Conservation (phyloP, 208 protist genomes). For the Porcisia deanei region DNA sequence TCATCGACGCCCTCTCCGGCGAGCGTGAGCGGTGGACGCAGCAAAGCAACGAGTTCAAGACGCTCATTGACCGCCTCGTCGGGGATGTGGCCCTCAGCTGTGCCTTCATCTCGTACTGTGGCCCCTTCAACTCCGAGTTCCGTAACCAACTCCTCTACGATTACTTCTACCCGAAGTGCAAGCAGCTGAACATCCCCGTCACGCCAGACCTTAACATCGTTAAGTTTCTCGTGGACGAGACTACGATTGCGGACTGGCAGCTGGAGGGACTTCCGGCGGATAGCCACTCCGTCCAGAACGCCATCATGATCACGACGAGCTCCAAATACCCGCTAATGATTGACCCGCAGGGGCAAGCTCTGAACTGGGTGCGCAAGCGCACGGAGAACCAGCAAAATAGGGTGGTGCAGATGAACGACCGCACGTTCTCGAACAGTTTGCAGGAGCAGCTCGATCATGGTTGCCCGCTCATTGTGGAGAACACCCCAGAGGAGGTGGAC, state of each 20-base stretch:
- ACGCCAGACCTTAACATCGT: conserved; percentile 95
- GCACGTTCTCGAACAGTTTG: conserved; percentile 92
- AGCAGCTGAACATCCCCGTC: conserved; percentile 90
- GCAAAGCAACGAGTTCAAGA: conserved; percentile 97
- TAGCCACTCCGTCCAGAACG: conserved; percentile 99
- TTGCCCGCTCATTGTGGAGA: conserved; percentile 95
- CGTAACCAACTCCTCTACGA: conserved; percentile 93
- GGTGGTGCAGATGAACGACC: conserved; percentile 94
- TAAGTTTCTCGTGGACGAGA: conserved; percentile 96
- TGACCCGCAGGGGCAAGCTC: conserved; percentile 98
- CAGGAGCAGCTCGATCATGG: conserved; percentile 95
- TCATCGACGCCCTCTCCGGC: conserved; percentile 97
- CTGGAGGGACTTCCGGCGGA: conserved; percentile 98
- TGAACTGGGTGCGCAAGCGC: conserved; percentile 95
- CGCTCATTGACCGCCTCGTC: conserved; percentile 94
- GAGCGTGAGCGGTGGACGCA: conserved; percentile 97
- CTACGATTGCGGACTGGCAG: conserved; percentile 97
- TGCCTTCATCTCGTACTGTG: conserved; percentile 98
- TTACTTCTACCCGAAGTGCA: conserved; percentile 93
- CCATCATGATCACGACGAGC: conserved; percentile 98
- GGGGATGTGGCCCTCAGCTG: conserved; percentile 97
- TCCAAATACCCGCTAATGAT: conserved; percentile 97
- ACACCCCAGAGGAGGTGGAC: conserved; percentile 97
- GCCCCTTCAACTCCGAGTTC: conserved; percentile 98
- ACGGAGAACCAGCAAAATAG: conserved; percentile 82